Evolutionary conservation across 495 filamentous ascomycete genomes (phyloP), one percentile per base, ranked within the genome.

Genomic region (Daldinia vernicosa): DNA sequence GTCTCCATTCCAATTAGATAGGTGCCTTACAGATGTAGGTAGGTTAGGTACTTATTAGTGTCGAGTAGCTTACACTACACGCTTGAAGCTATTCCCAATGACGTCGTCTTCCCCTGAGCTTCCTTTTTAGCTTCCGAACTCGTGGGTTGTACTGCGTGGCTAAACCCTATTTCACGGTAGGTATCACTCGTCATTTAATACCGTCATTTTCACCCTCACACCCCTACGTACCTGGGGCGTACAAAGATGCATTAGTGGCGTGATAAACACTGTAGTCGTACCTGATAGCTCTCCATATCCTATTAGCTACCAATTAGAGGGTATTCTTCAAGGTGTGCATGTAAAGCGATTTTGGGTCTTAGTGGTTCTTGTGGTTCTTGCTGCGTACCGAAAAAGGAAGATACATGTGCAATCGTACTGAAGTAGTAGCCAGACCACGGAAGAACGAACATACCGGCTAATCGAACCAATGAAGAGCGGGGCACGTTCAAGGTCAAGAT

Each of bases 31-130:
- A n/a, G n/a, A n/a, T n/a, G n/a, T n/a, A n/a, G n/a, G n/a, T n/a
- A n/a, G n/a, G n/a, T n/a, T n/a, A 14, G 7, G 30, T 32, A 9
- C 35, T 15, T 39, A 39, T 4, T 40, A n/a, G 37, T n/a, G 40
- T 9, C 2, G 7, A 45, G 17, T 24, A 19, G 9, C 43, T 14
- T n/a, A n/a, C n/a, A n/a, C n/a, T 24, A 24, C 43, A 47, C 22
- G 33, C 7, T 52, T 71, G 69, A 70, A 63, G 69, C 63, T 65
- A 74, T 70, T 67, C 71, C 59, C 63, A 67, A 67, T 53, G 9
- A 43, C 27, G 54, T 63, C 45, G 61, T 58, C 28, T 28, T 19
- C 9, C 47, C 37, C 22, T 0, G 15, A 24, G 30, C 22, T 60
- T 33, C 45, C 4, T 43, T 53, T 53, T 51, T 56, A 24, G 39